Base-by-base conservation (phyloP, 441 rosid genomes). In the Biscutella laevigata region DNA sequence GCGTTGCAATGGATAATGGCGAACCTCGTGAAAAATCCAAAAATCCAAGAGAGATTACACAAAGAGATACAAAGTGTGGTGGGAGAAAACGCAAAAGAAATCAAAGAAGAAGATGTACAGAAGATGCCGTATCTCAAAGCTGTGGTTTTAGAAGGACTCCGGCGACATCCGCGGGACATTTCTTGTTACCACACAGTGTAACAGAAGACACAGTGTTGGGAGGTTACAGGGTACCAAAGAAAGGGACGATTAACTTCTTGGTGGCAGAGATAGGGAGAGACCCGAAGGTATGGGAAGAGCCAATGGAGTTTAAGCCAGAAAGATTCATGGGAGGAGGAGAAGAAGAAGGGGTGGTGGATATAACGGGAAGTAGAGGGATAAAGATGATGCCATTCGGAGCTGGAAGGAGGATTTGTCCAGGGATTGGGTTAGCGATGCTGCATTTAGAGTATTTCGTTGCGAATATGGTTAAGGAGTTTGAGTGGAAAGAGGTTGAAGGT, bases 221-320 rank as follows among this genome's bases (percentile, higher is more conserved):
- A n/a, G n/a, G n/a, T n/a, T n/a, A n/a, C n/a, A n/a, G n/a, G n/a
- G n/a, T n/a, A n/a, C n/a, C n/a, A n/a, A n/a, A n/a, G n/a, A n/a
- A n/a, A n/a, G n/a, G n/a, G n/a, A n/a, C n/a, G n/a, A n/a, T n/a
- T n/a, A n/a, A n/a, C n/a, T n/a, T n/a, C n/a, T n/a, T n/a, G n/a
- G n/a, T n/a, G n/a, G n/a, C n/a, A n/a, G n/a, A n/a, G 12, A 71
- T 73, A 49, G 83, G 79, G 4, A 27, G 52, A 66, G 83, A 80
- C 20, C 69, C 85, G 1, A 33, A 16, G 13, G 59, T 71, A 1
- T 74, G 80, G 82, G 75, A 80, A n/a, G 81, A 80, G 11, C 81
- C 81, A 0, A 67, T 69, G 74, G 70, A 27, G 20, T 59, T 59
- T 35, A 47, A 46, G 29, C 62, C 62, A 6, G 62, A 58, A 14